Base-by-base conservation (phyloP, 2,329 filamentous ascomycete species). In the Phyllosticta citriasiana region DNA sequence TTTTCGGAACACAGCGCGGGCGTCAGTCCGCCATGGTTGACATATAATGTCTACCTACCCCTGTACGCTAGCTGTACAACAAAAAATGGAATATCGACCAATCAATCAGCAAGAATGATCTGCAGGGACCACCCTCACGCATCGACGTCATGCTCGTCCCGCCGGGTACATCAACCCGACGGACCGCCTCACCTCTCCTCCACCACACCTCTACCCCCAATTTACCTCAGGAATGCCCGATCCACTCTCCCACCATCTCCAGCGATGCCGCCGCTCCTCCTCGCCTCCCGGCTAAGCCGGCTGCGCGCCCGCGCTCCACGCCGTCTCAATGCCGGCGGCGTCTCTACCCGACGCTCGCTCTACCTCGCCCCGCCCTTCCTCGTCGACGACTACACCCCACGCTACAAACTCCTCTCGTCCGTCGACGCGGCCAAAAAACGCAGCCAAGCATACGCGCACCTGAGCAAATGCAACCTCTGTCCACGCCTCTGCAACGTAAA, bases 381-480 rank as follows among this genome's bases (percentile, higher is more conserved):
- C 22, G 81, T 94, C 2, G 82, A 85, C 68, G 82, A 86, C 69
- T 90, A 94, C 72, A 83, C 82, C 12, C 89, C 89, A 1, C 83
- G 86, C 56, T 91, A 91, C 70, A 82, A 87, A 66, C 79, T 83
- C 4, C 79, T 94, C 12, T 84, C 85, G 1, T 83, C 87, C 1
- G 72, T 82, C 2, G 86, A 92, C 59, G 85, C 84, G 3, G 80
- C 88, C 1, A 85, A 84, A 75, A 95, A 95, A 71, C 84, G 88
- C 10, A 87, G 86, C 1, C 76, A 78, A 22, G 88, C 89, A 1
- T 90, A 92, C 68, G 84, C 85, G 1, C 89, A 95, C 70, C 78
- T 95, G 27, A 78, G 82, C 12, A 85, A 91, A 61, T 95, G 89
- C 75, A 95, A 94, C 67, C 79, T 95, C 7, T 95, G 89, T 67